These are phyloP conservation scores for Fusarium tanahbumbuense DNA, from an alignment of 2,329 filamentous ascomycete genomes.

Conservation along the genomic window DNA sequence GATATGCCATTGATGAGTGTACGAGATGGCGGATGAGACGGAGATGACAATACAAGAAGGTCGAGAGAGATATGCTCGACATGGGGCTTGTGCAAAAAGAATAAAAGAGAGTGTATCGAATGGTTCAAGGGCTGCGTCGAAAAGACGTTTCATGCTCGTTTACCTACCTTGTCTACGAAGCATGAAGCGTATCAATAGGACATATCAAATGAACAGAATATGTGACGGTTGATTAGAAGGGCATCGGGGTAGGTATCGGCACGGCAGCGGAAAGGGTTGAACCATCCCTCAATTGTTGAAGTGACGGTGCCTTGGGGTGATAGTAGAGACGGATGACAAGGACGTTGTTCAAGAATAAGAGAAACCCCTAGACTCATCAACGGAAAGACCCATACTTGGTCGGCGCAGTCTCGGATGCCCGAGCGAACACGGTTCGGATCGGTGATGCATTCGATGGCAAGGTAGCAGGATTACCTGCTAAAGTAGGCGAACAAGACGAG, in stretches of 20 bases:
- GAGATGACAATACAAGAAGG: neutral
- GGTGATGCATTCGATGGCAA: neutral
- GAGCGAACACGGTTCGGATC: constrained; percentile 22
- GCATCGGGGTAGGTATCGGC: neutral
- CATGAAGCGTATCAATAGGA: neutral
- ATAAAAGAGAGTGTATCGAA: constrained; percentile 5
- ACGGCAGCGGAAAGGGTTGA: neutral
- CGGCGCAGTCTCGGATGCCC: constrained; percentile 36
- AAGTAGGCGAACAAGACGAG: constrained; percentile 2
- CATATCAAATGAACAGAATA: neutral
- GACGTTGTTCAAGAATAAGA: constrained; percentile 3
- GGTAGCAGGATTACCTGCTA: constrained; percentile 8
- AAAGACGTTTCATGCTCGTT: neutral
- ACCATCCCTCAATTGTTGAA: neutral
- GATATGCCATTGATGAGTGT: constrained; percentile 9
- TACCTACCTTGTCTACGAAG: constrained; percentile 21
- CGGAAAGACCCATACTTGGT: constrained; percentile 13
- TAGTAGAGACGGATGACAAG: neutral
- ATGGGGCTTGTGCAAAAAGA: neutral
- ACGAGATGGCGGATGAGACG: neutral
- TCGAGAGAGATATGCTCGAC: neutral
- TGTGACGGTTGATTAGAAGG: constrained; percentile 1
- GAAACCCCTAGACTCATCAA: constrained; percentile 11
- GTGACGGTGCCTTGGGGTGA: neutral
- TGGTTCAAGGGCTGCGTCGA: neutral